Evolutionary conservation across 805 yeast genomes (phyloP), one percentile per base, ranked within the genome.

Genomic region (Hanseniaspora mollemarum): DNA sequence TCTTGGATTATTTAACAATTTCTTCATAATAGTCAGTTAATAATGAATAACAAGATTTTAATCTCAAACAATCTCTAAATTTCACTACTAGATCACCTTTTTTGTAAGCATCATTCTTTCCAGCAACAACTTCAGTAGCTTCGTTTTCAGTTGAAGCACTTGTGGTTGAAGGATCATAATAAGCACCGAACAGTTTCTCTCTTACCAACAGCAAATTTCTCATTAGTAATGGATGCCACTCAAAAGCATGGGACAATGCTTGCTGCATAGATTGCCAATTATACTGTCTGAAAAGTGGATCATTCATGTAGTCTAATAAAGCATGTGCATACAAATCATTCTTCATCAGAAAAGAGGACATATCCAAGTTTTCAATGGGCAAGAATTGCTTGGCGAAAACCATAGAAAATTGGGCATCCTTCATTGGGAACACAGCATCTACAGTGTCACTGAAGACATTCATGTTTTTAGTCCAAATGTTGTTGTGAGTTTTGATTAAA

Each of bases 181-280:
- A 55, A 31, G 77, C 66, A 13, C 76, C 76, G 38, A 82, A 72
- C 9, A 75, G 66, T 59, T 78, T 74, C 40, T 79, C 72, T 12
- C 87, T 84, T 1, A 92, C 76, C 15, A 90, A 64, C 0, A 87
- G 82, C 2, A 92, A 72, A 59, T 78, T 82, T 50, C 83, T 74
- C 57, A 92, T 71, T 25, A 83, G 67, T 26, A 75, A 77, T 12
- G 96, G 95, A 62, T 90, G 98, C 98, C 97, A 92, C 65, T 87
- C 96, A 57, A 87, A 70, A 41, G 87, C 71, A 62, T 92, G 97
- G n/a, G 85, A 75, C 39, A 90, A 78, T 4, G 79, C 82, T 49
- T 75, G 74, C 13, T 75, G 74, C 66, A 84, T 84, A 52, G 73
- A 73, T 40, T 59, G 60, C 65, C 67, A 64, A n/a, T 66, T 65